Conservation (phyloP, 2,329 filamentous ascomycete species). For the Verticillium longisporum region DNA sequence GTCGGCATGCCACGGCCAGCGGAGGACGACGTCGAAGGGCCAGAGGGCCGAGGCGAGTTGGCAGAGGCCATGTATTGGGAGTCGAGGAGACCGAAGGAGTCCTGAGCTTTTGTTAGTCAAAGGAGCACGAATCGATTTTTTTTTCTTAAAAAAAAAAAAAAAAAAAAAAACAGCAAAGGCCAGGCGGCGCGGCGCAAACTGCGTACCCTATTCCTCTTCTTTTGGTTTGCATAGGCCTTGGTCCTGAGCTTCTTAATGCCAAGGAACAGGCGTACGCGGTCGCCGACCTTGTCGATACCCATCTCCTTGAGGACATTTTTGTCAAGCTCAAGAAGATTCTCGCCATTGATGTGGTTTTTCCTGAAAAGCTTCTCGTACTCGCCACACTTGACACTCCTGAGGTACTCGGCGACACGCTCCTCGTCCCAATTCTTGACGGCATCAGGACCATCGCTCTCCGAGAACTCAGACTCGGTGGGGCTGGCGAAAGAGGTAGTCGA, state of each 20-base stretch:
- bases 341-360: conserved; percentile 93
- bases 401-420: conserved; percentile 83
- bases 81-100: conserved; percentile 78
- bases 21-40: conserved; percentile 33
- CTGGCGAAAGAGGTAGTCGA: conserved; percentile 59
- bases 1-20: conserved; percentile 17
- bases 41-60: conserved; percentile 53
- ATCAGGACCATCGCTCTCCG: conserved; percentile 71
- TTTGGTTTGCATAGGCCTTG: conserved; percentile 68
- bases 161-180: background rate
- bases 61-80: conserved; percentile 54
- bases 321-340: conserved; percentile 94
- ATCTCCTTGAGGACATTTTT: conserved; percentile 95
- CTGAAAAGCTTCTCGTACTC: conserved; percentile 89
- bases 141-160: background rate
- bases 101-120: conserved; percentile 39
- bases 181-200: background rate
- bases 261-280: conserved; percentile 84
- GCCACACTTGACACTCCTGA: conserved; percentile 83
- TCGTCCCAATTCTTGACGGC: conserved; percentile 85
- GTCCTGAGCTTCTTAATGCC: conserved; percentile 78
- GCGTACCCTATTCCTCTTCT: conserved; percentile 78
- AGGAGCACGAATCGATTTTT: background rate
- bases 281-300: conserved; percentile 96
- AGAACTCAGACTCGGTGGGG: conserved; percentile 81